Base-by-base conservation (phyloP, 345 rosid species). In the Abelmoschus esculentus region DNA sequence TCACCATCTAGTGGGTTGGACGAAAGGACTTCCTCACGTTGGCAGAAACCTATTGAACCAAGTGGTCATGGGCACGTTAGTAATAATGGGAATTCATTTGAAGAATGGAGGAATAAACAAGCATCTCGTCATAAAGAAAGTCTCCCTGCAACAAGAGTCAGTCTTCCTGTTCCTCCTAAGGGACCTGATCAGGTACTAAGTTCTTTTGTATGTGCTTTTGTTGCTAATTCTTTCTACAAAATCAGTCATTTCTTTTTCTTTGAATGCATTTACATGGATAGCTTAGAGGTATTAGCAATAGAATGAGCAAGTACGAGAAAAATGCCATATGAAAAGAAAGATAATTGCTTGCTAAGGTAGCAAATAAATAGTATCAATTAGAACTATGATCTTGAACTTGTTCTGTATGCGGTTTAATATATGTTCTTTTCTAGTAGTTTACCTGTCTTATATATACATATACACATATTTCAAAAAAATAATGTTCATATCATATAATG, bases 131-230 rank as follows among this genome's bases (percentile, higher is more conserved):
- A 86, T 57, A 91, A 80, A 78, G 80, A 78, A 34, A 81, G 69
- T 72, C 8, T 42, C 70, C 70, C 91, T 74, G 79, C 79, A 17
- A 65, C 82, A 66, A 90, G 86, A 79, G 79, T 82, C 70, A 82
- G 83, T 74, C 67, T 87, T 80, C 91, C 96, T 32, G 80, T 76
- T 58, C 91, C 96, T 74, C 92, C 84, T 7, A 91, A 74, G 73
- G 97, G 93, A 81, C 86, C 90, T 70, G 87, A 79, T 59, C 89
- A 89, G 99, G 97, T 91, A 82, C 62, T 34, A 52, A 58, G 28
- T 40, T 67, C 15, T 69, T 63, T 59, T 65, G 17, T 38, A 56
- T 26, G 53, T 69, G 54, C 13, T 26, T 47, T 15, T 6, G 44
- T 58, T 57, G 46, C 44, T 22, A 42, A 42, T 32, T 67, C 17